Base-by-base conservation (phyloP, 192 early-diverging fungal species). In the Dispira simplex region DNA sequence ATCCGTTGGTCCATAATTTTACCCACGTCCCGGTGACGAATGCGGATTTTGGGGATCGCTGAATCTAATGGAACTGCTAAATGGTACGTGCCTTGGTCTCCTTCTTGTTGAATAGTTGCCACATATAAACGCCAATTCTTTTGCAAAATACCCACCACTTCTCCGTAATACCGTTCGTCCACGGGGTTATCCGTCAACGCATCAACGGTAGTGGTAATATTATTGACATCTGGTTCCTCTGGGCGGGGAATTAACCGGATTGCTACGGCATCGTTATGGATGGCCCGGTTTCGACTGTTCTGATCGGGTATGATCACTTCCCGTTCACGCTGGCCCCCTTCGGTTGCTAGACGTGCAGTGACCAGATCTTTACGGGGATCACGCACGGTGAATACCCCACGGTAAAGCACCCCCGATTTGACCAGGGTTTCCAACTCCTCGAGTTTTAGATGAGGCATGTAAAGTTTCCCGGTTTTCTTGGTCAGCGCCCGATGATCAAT, bases 121-220 rank as follows among this genome's bases (percentile, higher is more conserved):
- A 90, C 87, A 69, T 83, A 90, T 27, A 85, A 77, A 46, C 85
- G 77, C 87, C 87, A 90, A 56, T 79, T 83, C 46, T 86, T 76
- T 39, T 82, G 77, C 11, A 76, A 65, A 10, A 90, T 67, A 11
- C 81, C 83, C 0, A 90, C 78, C 0, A 90, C 84, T 18, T 68
- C 65, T 45, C 73, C 77, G 18, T 66, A 28, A 55, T 62, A 58
- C 1, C 57, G 25, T 44, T 46, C n/a, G 8, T 53, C 32, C 32
- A 39, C 32, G 3, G 51, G 18, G 20, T 18, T 53, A 53, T 26
- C 26, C 26, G 51, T 26, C 51, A 53, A 25, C 9, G 26, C 10
- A 25, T 18, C 9, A 1, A 3, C 11, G 10, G 21, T 11, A 11
- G 18, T 53, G 8, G 10, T 25, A n/a, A 53, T 53, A 53, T 53